These are phyloP conservation scores for Aegilops sharonensis DNA, from an alignment of 176 grass and related monocot genomes.

Conservation along the genomic window DNA sequence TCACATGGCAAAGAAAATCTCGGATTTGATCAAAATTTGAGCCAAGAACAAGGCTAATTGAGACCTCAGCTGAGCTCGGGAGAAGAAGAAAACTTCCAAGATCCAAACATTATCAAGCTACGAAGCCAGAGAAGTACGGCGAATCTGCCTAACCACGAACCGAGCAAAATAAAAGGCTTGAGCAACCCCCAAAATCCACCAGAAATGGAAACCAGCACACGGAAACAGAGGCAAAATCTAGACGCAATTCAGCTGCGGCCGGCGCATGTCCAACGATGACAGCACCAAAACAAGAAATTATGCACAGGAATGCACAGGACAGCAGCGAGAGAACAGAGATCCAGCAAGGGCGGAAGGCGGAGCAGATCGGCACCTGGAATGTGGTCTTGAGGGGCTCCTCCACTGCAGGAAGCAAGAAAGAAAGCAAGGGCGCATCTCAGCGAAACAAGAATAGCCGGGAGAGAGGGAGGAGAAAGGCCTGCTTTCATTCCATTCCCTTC, in stretches of 20 bases:
- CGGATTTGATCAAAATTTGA: not conserved
- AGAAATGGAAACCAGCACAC: not conserved
- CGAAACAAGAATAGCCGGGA: slow-evolving; percentile 21
- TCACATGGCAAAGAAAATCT: not conserved
- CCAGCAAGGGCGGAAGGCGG: not conserved
- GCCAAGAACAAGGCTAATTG: not conserved
- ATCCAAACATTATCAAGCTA: slow-evolving; percentile 11
- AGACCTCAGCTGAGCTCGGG: not conserved
- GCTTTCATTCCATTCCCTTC: not conserved
- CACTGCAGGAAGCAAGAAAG: slow-evolving; percentile 52
- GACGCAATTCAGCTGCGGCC: not conserved
- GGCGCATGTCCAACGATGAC: not conserved
- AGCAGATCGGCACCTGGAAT: slow-evolving; percentile 79
- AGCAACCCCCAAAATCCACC: slow-evolving; percentile 5
- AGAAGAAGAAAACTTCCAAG: not conserved
- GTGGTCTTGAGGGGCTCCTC: slow-evolving; percentile 71
- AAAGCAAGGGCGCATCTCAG: slow-evolving; percentile 30
- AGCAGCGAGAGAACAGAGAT: slow-evolving; percentile 22
- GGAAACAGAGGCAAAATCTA: not conserved
- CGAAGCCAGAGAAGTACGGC: not conserved
- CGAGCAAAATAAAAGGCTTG: not conserved
- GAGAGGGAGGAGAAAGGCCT: not conserved
- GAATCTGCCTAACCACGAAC: not conserved
- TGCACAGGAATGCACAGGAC: not conserved
- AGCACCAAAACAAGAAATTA: not conserved